A percentile compares a stretch with the other conserved stretches of the same genome.
Evolutionary conservation across 306 rosid species (phyloP).

Genomic region (Benincasa hispida): DNA sequence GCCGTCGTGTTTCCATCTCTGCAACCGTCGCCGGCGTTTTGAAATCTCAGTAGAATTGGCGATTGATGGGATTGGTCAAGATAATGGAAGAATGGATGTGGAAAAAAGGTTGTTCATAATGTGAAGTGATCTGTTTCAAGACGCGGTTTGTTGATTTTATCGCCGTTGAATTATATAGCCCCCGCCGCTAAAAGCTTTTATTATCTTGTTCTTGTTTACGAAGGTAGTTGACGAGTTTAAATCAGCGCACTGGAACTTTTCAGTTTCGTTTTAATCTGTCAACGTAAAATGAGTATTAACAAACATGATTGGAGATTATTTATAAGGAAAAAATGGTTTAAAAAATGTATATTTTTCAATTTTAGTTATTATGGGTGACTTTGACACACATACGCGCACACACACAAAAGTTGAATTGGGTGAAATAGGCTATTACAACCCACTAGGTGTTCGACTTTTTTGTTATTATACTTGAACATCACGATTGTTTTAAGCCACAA

Average conservation of each 20-base stretch:
- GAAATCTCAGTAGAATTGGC: background rate
- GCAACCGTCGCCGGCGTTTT: background rate
- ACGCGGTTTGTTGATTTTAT: slow-evolving; percentile 4
- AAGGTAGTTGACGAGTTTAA: background rate
- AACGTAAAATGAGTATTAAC: too few relatives aligned
- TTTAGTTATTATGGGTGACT: too few relatives aligned
- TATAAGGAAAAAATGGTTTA: too few relatives aligned
- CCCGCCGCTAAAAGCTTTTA: background rate
- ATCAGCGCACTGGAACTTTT: background rate
- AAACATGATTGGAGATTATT: too few relatives aligned
- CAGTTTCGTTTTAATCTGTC: too few relatives aligned
- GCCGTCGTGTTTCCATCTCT: background rate
- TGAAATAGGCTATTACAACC: too few relatives aligned
- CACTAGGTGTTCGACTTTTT: too few relatives aligned
- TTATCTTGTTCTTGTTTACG: background rate
- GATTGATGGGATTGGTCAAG: background rate
- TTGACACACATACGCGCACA: too few relatives aligned
- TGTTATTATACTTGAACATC: too few relatives aligned
- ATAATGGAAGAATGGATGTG: background rate
- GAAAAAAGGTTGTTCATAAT: background rate
- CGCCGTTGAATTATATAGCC: background rate
- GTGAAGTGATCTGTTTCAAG: background rate
- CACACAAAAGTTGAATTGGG: too few relatives aligned
- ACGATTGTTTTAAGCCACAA: too few relatives aligned
- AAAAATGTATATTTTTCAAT: too few relatives aligned